Percentiles rank a stretch among this genome's conserved stretches.
These are phyloP conservation scores for Blastomyces percursus DNA, from an alignment of 2,329 filamentous ascomycete genomes.

Conservation along the genomic window DNA sequence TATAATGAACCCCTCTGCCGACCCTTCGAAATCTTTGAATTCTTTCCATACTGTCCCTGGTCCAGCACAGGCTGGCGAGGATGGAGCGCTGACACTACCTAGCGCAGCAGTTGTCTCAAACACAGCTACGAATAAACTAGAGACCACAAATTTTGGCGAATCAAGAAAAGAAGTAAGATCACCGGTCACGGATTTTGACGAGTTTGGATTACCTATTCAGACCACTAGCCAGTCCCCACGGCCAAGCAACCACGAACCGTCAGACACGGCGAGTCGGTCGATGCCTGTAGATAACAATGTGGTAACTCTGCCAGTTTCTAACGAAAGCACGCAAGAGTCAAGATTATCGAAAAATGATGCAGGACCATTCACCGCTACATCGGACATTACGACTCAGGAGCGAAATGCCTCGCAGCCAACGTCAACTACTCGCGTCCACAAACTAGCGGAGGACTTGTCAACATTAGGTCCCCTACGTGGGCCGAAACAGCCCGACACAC, in stretches of 20 bases:
- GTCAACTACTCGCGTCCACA: background rate
- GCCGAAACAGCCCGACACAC: background rate
- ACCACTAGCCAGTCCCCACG: constrained; percentile 6
- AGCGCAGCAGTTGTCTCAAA: background rate
- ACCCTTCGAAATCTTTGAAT: background rate
- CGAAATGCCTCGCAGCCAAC: background rate
- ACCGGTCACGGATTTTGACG: constrained; percentile 19
- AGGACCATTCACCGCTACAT: background rate
- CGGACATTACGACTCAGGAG: background rate
- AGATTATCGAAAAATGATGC: background rate
- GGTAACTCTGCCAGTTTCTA: background rate
- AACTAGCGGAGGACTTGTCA: background rate
- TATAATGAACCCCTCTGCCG: background rate
- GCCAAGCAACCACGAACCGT: background rate
- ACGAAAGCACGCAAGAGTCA: background rate
- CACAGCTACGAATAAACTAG: background rate
- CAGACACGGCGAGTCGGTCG: background rate
- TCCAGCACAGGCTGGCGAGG: background rate
- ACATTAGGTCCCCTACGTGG: background rate
- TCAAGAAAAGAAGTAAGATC: background rate
- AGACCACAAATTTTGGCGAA: background rate
- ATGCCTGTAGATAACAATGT: background rate
- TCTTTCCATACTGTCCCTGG: background rate
- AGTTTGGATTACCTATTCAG: constrained; percentile 32
- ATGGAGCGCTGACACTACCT: background rate